A percentile compares a stretch with the other conserved stretches of the same genome.
Evolutionary conservation across 2,329 filamentous ascomycete species (phyloP).

Genomic region (Trichoderma asperellum): DNA sequence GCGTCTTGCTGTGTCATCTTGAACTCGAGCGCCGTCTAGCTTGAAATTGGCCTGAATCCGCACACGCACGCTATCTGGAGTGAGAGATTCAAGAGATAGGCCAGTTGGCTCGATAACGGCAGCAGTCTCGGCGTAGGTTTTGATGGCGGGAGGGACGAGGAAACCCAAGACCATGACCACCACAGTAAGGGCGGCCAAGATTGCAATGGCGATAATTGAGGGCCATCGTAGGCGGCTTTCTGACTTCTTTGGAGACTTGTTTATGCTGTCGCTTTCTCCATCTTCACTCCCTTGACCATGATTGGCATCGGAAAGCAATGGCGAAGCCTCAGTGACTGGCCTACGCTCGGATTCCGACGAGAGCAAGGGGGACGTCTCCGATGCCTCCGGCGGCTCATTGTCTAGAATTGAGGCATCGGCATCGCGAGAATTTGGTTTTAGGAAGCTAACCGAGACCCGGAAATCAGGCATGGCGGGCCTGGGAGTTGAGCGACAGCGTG

Average conservation of each 20-base stretch:
- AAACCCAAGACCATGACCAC: conserved; percentile 78
- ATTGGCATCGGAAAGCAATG: conserved; percentile 48
- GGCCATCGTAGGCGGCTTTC: conserved; percentile 63
- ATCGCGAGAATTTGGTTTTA: not conserved
- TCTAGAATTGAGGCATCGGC: conserved; percentile 5
- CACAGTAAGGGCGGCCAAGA: conserved; percentile 66
- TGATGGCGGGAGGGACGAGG: conserved; percentile 75
- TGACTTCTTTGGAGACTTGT: conserved; percentile 34
- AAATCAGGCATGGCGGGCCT: conserved; percentile 25
- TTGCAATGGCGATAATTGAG: conserved; percentile 71
- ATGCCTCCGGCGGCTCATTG: conserved; percentile 6
- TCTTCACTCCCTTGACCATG: conserved; percentile 10
- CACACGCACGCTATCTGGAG: conserved; percentile 73
- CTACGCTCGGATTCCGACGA: conserved; percentile 40
- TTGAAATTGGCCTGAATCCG: conserved; percentile 81
- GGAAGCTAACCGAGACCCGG: conserved; percentile 12
- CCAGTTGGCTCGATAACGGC: conserved; percentile 80
- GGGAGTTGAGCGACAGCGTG: not conserved
- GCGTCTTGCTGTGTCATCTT: conserved; percentile 70
- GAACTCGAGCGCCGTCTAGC: conserved; percentile 77
- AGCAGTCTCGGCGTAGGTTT: conserved; percentile 85
- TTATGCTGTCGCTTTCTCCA: conserved; percentile 44
- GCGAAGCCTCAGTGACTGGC: conserved; percentile 52
- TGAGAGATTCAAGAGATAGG: conserved; percentile 85
- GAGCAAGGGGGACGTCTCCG: conserved; percentile 52